phyloP scores from a whole-genome alignment of 768 basidiomycete genomes.

The Dioszegia hungarica region DNA sequence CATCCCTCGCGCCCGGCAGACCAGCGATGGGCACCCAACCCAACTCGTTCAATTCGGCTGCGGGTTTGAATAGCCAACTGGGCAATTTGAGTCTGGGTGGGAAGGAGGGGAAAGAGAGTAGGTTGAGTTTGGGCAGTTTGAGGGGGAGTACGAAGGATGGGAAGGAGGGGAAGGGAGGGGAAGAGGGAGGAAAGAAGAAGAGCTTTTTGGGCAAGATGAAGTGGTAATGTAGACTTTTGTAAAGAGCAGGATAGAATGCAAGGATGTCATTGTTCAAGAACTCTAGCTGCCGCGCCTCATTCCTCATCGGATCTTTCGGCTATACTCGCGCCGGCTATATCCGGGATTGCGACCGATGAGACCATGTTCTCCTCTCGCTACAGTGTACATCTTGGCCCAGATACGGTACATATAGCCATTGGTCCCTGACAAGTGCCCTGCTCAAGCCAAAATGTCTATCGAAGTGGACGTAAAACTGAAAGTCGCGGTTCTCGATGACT shows the following conservation, averaged over 20 bases:
- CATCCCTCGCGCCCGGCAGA: background rate
- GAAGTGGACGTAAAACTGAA: background rate
- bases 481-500: conserved; percentile 17
- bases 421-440: no score
- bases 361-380: no score
- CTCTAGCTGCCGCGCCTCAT: no score
- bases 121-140: conserved; percentile 11
- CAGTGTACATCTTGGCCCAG: no score
- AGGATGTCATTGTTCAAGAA: no score
- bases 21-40: background rate
- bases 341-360: no score
- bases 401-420: no score
- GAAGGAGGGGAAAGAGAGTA: background rate
- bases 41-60: conserved; percentile 3
- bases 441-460: no score
- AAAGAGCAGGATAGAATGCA: no score
- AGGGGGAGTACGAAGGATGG: background rate
- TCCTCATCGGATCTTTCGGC: no score
- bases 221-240: conserved; percentile 17
- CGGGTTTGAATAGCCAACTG: conserved; percentile 3
- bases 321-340: no score
- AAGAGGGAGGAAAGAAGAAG: conserved; percentile 18
- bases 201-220: conserved; percentile 28
- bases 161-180: conserved; percentile 8
- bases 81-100: conserved; percentile 1